Base-by-base conservation (phyloP, 148 eudicot species). In the Vaccinium macrocarpon region DNA sequence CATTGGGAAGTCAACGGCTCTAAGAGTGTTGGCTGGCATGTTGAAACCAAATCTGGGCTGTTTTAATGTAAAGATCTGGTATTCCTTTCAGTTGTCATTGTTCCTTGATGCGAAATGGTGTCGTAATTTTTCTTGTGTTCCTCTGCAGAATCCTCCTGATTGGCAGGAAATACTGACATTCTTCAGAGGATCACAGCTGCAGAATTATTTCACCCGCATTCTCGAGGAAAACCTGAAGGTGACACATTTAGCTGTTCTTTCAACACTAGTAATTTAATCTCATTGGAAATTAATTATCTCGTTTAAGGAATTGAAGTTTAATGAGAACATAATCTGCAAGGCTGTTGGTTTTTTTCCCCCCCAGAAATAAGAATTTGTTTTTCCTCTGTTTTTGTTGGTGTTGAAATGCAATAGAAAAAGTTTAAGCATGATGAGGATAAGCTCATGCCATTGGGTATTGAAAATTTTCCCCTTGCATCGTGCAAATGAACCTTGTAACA, bases 161-260 rank as follows among this genome's bases (percentile, higher is more conserved):
- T 95, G 98, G 98, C 97, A 94, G 76, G 98, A 94, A 83, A 95
- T 94, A 57, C 88, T 95, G 87, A 92, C 97, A 18, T 88, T 92
- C 81, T 95, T 95, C 68, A 93, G 98, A 27, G 97, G 98, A 78
- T 95, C 97, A 38, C 97, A 95, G 86, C 86, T 95, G 83, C 98
- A 95, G 87, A 95, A 93, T 84, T 95, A 95, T 83, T 95, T 95
- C 79, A 95, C 98, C 13, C 94, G 97, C 81, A 95, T 95, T 82
- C 87, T 95, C 86, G 98, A 95, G 84, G 98, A 95, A 87, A 95
- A 95, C 87, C 71, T 95, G 82, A 95, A 95, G 98, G 98, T 95
- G 53, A 59, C 29, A 79, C 56, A 38, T 77, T 56, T 56, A 21
- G 9, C 19, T n/a, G 27, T 19, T 19, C 68, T 62, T 62, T 62